Conservation (phyloP, 192 early-diverging fungal genomes). For the Fimicolochytrium jonesii region DNA sequence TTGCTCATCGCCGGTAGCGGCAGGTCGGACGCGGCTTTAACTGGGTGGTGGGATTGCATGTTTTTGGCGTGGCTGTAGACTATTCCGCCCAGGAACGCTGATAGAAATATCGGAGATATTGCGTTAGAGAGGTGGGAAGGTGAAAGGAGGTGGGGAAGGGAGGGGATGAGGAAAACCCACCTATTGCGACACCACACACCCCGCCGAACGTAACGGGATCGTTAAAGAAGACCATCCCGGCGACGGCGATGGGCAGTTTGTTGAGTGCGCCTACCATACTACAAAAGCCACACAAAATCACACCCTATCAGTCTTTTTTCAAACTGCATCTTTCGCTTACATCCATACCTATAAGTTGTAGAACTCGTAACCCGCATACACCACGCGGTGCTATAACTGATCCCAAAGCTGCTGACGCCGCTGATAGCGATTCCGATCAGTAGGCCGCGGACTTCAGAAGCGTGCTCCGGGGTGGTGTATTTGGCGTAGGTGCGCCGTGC, state of each 20-base stretch:
- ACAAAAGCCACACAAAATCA: too few species aligned
- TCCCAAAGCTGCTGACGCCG: conserved; percentile 81
- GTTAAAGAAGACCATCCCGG: conserved; percentile 93
- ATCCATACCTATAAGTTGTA: conserved; percentile 50
- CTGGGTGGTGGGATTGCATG: too few species aligned
- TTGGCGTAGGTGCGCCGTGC: conserved; percentile 16
- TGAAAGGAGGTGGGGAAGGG: background rate
- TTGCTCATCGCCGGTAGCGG: too few species aligned
- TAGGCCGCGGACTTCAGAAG: conserved; percentile 46
- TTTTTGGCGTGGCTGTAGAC: conserved; percentile 30
- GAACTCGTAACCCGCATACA: conserved; percentile 65
- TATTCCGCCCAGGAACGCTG: conserved; percentile 28
- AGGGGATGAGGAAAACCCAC: conserved; percentile 24
- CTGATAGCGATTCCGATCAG: conserved; percentile 71
- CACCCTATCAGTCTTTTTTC: too few species aligned
- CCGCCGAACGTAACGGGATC: conserved; percentile 74
- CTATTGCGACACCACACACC: conserved; percentile 83
- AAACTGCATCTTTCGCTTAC: background rate
- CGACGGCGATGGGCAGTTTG: conserved; percentile 92
- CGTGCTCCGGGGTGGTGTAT: conserved; percentile 28
- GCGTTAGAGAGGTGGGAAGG: background rate
- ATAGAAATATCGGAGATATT: background rate
- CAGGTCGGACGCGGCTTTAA: too few species aligned
- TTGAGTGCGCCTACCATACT: conserved; percentile 97
- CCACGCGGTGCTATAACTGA: conserved; percentile 82